A percentile compares a stretch with the other conserved stretches of the same genome.
Evolutionary conservation across 2,329 filamentous ascomycete genomes (phyloP).

Genomic region (Mycosphaerella sp.): DNA sequence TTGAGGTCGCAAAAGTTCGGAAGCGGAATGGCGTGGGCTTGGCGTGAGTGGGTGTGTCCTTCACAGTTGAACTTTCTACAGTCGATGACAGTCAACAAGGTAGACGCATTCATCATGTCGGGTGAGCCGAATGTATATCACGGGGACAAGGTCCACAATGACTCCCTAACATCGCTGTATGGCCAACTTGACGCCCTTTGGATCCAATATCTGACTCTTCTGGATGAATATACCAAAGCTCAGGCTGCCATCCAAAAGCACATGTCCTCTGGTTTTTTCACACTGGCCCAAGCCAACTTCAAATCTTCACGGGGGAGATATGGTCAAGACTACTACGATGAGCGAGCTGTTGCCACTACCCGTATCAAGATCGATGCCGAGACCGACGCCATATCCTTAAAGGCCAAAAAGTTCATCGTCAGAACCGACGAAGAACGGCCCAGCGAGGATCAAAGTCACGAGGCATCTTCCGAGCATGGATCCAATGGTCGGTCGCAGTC

Average conservation of each 20-base stretch:
- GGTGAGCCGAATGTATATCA: not conserved
- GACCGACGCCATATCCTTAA: not conserved
- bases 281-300: slow-evolving; percentile 70
- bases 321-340: slow-evolving; percentile 65
- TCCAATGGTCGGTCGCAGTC: not conserved
- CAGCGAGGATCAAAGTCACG: not conserved
- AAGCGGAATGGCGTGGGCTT: slow-evolving; percentile 1
- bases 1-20: slow-evolving; percentile 4
- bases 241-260: slow-evolving; percentile 49
- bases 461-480: not conserved
- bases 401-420: not conserved
- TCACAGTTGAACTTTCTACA: not conserved
- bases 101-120: not conserved
- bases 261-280: slow-evolving; percentile 47
- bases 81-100: not conserved
- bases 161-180: slow-evolving; percentile 27
- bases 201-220: slow-evolving; percentile 56
- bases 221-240: slow-evolving; percentile 61
- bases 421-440: not conserved
- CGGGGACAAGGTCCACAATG: not conserved
- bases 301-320: slow-evolving; percentile 54
- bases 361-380: slow-evolving; percentile 5
- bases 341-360: slow-evolving; percentile 38
- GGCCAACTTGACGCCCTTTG: slow-evolving; percentile 56
- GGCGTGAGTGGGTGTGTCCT: not conserved